phyloP scores from a whole-genome alignment of 208 protist species.

The Vickermania ingenoplastis region DNA sequence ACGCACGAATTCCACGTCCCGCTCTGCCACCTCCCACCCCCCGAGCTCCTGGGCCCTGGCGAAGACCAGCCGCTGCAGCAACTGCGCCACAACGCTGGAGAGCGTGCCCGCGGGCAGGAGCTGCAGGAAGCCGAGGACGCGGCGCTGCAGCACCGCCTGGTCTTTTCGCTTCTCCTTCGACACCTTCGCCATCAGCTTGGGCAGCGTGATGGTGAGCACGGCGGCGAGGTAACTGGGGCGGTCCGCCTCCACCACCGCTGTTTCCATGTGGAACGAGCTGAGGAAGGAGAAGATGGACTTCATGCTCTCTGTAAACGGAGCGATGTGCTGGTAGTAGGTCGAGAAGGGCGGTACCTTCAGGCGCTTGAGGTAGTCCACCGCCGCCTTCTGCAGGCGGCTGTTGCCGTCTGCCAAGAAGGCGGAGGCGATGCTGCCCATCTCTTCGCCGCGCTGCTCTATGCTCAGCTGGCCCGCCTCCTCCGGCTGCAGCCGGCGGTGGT shows the following conservation, averaged over 20 bases:
- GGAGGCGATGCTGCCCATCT: slow-evolving; percentile 29
- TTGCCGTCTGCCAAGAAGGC: slow-evolving; percentile 57
- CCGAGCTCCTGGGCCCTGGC: neutral
- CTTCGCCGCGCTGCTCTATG: slow-evolving; percentile 19
- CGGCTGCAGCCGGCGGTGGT: slow-evolving; percentile 12
- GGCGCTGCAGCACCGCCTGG: slow-evolving; percentile 66
- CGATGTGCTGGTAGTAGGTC: slow-evolving; percentile 47
- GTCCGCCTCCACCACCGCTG: slow-evolving; percentile 43
- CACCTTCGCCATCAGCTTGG: slow-evolving; percentile 61
- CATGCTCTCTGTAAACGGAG: slow-evolving; percentile 70
- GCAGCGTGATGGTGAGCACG: slow-evolving; percentile 57
- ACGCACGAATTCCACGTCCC: slow-evolving; percentile 17
- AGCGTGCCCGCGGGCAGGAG: slow-evolving; percentile 31
- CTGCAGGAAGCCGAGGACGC: slow-evolving; percentile 68
- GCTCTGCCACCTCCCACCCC: neutral
- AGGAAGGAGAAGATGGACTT: slow-evolving; percentile 77
- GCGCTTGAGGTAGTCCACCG: slow-evolving; percentile 66
- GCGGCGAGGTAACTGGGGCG: slow-evolving; percentile 58
- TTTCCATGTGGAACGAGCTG: slow-evolving; percentile 65
- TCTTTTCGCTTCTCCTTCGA: slow-evolving; percentile 68
- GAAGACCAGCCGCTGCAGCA: slow-evolving; percentile 62
- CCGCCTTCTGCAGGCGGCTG: slow-evolving; percentile 51
- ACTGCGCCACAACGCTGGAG: slow-evolving; percentile 45
- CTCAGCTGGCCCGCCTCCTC: slow-evolving; percentile 11
- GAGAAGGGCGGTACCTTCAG: slow-evolving; percentile 62